Evolutionary conservation across 148 eudicot species (phyloP).

Genomic region (Camellia sinensis): DNA sequence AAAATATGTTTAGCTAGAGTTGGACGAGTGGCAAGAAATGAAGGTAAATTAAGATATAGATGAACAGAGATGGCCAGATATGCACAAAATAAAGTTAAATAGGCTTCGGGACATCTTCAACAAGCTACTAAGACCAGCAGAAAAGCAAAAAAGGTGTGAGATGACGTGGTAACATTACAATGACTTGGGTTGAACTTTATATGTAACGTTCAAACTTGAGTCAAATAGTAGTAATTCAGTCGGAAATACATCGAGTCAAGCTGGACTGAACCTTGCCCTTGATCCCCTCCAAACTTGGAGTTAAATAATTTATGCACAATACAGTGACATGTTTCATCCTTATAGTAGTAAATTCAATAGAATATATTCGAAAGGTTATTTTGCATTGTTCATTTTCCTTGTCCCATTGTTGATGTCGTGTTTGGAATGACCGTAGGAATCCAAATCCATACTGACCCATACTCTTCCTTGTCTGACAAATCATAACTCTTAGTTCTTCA

Average conservation of each 20-base stretch:
- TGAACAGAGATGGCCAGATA: neutral
- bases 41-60: neutral
- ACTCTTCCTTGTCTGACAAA: neutral
- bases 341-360: neutral
- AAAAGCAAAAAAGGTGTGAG: no score
- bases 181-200: slow-evolving; percentile 5
- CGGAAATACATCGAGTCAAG: neutral
- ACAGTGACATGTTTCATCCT: neutral
- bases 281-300: slow-evolving; percentile 3
- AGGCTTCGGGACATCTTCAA: neutral
- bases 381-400: neutral
- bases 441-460: neutral
- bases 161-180: neutral
- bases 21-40: neutral
- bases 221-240: neutral
- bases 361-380: neutral
- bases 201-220: neutral
- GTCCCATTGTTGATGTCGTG: neutral
- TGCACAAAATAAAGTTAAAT: neutral
- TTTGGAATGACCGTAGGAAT: neutral
- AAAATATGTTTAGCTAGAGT: neutral
- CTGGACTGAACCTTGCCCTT: neutral
- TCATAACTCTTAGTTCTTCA: neutral
- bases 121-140: neutral
- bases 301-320: neutral